phyloP scores from a whole-genome alignment of 805 yeast genomes.

The Blastobotrys terrestris region DNA sequence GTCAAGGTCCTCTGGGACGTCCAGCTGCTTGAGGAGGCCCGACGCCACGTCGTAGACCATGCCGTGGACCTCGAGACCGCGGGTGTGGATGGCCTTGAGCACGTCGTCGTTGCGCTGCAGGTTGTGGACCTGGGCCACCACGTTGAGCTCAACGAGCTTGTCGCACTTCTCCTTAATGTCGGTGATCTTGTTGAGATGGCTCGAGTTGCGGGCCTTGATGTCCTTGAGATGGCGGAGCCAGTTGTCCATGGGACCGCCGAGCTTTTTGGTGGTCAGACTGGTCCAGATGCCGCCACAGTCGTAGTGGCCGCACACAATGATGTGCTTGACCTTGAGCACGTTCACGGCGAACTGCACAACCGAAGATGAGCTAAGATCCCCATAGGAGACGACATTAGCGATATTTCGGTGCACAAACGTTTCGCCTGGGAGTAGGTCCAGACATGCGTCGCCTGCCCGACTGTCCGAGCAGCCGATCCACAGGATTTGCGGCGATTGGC shows the following conservation, averaged over 20 bases:
- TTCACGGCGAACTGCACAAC: constrained; percentile 86
- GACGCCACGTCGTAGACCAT: constrained; percentile 75
- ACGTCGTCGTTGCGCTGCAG: constrained; percentile 60
- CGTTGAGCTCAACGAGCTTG: constrained; percentile 68
- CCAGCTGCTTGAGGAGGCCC: constrained; percentile 51
- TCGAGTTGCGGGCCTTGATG: constrained; percentile 54
- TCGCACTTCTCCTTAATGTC: constrained; percentile 52
- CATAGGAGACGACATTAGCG: constrained; percentile 65
- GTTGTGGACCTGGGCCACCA: constrained; percentile 62
- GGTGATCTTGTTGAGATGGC: constrained; percentile 42
- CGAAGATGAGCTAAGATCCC: constrained; percentile 68
- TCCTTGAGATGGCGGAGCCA: constrained; percentile 66
- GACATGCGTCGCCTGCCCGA: constrained; percentile 72
- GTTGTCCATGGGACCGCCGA: constrained; percentile 64
- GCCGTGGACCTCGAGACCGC: constrained; percentile 73
- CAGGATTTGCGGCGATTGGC: constrained; percentile 87
- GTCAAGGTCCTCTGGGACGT: constrained; percentile 31
- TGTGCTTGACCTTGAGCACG: constrained; percentile 70
- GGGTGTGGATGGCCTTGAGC: constrained; percentile 52
- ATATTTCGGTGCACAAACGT: constrained; percentile 83
- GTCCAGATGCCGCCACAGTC: constrained; percentile 94
- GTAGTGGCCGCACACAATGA: constrained; percentile 88
- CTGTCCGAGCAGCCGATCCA: constrained; percentile 96
- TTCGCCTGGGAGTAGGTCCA: constrained; percentile 84
- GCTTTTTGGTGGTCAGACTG: constrained; percentile 54